phyloP scores from a whole-genome alignment of 805 yeast species.

The Nakazawaea ernobii region DNA sequence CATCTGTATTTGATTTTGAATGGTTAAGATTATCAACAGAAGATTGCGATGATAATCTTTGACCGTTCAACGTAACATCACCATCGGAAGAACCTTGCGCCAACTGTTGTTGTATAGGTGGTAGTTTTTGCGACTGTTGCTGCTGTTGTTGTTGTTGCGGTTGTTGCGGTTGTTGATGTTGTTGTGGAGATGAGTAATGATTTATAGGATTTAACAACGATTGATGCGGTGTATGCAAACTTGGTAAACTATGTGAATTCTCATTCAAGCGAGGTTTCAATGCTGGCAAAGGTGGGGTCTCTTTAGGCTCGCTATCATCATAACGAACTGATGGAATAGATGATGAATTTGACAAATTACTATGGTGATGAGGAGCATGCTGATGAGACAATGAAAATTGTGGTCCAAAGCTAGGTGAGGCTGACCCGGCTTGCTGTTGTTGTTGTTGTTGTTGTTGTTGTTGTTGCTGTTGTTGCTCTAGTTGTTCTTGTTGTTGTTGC shows the following conservation, averaged over 20 bases:
- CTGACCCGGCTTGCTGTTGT: constrained; percentile 12
- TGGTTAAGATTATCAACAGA: constrained; percentile 7
- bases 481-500: constrained; percentile 12
- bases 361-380: constrained; percentile 9
- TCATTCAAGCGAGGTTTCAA: constrained; percentile 13
- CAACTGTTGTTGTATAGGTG: constrained; percentile 8
- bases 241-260: constrained; percentile 7
- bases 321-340: constrained; percentile 16
- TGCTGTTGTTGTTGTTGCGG: constrained; percentile 13
- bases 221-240: background rate
- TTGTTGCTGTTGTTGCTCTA: background rate
- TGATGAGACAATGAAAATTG: constrained; percentile 19
- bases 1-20: constrained; percentile 12
- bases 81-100: background rate
- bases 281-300: constrained; percentile 11
- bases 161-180: constrained; percentile 12
- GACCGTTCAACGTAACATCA: background rate
- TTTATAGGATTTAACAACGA: constrained; percentile 11
- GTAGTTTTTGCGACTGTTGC: constrained; percentile 12
- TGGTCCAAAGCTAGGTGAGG: constrained; percentile 27
- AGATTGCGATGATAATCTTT: background rate
- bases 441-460: constrained; percentile 11
- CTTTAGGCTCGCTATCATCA: constrained; percentile 10
- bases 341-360: constrained; percentile 21
- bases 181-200: background rate